Evolutionary conservation across 73 alveolate species (phyloP).

Genomic region (Uronychia setigera): DNA sequence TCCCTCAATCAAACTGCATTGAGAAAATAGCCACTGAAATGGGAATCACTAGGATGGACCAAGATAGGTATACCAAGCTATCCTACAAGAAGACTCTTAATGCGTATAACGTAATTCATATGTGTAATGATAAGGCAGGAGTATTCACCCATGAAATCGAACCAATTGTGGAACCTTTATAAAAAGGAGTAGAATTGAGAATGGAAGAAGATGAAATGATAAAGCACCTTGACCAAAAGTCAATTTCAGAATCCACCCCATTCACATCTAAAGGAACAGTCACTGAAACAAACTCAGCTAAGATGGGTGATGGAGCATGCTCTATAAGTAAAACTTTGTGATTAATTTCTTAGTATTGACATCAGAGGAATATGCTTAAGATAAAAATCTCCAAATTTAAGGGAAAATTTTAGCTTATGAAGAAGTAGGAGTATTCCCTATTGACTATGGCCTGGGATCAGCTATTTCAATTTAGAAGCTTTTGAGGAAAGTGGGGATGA

Average conservation of each 20-base stretch:
- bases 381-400: slow-evolving; percentile 45
- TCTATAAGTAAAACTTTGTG: slow-evolving; percentile 3
- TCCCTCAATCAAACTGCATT: slow-evolving; percentile 53
- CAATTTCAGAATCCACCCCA: too few species aligned
- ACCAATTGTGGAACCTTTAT: slow-evolving; percentile 25
- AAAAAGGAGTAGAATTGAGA: neutral
- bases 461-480: slow-evolving; percentile 40
- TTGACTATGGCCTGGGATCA: slow-evolving; percentile 55
- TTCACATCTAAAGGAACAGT: slow-evolving; percentile 36
- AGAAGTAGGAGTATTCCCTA: slow-evolving; percentile 58
- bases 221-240: slow-evolving; percentile 49
- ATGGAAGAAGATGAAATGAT: slow-evolving; percentile 18
- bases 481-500: slow-evolving; percentile 37
- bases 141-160: slow-evolving; percentile 55
- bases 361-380: slow-evolving; percentile 55
- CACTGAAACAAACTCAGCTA: slow-evolving; percentile 47
- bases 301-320: slow-evolving; percentile 66
- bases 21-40: slow-evolving; percentile 59
- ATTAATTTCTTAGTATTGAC: slow-evolving; percentile 16
- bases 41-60: slow-evolving; percentile 47
- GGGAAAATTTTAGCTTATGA: slow-evolving; percentile 52
- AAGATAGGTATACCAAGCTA: slow-evolving; percentile 50
- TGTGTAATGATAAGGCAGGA: too few species aligned
- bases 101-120: too few species aligned
- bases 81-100: slow-evolving; percentile 53